Base-by-base conservation (phyloP, 768 basidiomycete species). In the Mycena maculata region DNA sequence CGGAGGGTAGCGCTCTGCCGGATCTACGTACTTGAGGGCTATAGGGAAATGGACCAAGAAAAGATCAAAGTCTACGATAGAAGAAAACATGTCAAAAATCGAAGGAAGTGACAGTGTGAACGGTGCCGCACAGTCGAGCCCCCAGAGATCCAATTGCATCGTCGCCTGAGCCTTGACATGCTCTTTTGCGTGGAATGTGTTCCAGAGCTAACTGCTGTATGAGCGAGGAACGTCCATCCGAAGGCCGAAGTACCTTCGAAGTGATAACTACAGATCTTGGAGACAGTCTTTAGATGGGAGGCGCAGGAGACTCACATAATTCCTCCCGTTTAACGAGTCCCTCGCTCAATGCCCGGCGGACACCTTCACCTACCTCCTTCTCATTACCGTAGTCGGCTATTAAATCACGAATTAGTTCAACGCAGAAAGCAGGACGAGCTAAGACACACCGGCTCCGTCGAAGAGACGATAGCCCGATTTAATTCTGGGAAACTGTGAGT, bases 291-390 rank as follows among this genome's bases (percentile, higher is more conserved):
- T 2, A 25, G 11, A 12, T 25, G 44, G 45, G 16, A 8, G 36
- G 36, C 28, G 41, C 15, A n/a, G n/a, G 25, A 27, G 25, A 83
- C 91, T 81, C 76, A 92, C 92, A 94, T 31, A 97, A 81, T 16
- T 97, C 95, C 77, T 95, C 92, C 39, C 95, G 87, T 79, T 92
- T 94, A 62, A 97, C 91, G 38, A 96, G 75, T 16, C 95, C 94
- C 10, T 94, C 93, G 42, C 81, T 76, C 70, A 96, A 86, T 20
- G 94, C 94, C 16, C 89, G 87, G 58, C 83, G 85, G 62, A 96
- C 85, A 68, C 94, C 94, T 72, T 89, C 84, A 2, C 92, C 58
- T 6, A 91, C 91, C 77, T 95, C 89, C 74, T 90, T 92, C 80
- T 97, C 95, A 70, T 97, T 96, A 10, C 92, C 94, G 22, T 71